These are phyloP conservation scores for Euphorbia pulcherrima DNA, from an alignment of 345 rosid genomes.

Conservation along the genomic window DNA sequence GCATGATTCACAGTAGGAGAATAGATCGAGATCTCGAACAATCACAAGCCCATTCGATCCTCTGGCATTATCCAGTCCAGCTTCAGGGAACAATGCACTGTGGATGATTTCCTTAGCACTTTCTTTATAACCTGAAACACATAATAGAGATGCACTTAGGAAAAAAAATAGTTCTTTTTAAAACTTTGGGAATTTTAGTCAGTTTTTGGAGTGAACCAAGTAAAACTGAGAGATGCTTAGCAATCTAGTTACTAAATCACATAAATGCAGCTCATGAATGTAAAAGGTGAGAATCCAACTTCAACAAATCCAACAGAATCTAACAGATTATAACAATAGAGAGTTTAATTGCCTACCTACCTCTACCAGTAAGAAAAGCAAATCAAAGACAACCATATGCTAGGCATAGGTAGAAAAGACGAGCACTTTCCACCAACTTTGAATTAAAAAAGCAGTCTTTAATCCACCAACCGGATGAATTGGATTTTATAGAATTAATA, in stretches of 20 bases:
- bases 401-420: neutral
- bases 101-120: conserved; percentile 68
- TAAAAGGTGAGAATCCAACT: neutral
- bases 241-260: neutral
- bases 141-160: conserved; percentile 7
- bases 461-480: neutral
- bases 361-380: neutral
- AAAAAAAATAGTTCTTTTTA: too few relatives aligned
- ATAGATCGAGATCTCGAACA: conserved; percentile 79
- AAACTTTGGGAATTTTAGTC: too few relatives aligned
- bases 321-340: too few relatives aligned
- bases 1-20: conserved; percentile 89
- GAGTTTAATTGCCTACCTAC: neutral
- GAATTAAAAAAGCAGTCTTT: neutral
- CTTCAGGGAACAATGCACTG: conserved; percentile 92
- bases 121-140: conserved; percentile 61
- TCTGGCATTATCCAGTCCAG: conserved; percentile 73
- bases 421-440: neutral
- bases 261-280: neutral
- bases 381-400: neutral
- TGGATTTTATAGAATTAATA: neutral
- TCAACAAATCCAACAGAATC: neutral
- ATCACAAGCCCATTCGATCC: conserved; percentile 88
- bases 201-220: neutral
- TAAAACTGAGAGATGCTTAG: neutral